phyloP scores from a whole-genome alignment of 345 rosid species.

The Hibiscus trionum region DNA sequence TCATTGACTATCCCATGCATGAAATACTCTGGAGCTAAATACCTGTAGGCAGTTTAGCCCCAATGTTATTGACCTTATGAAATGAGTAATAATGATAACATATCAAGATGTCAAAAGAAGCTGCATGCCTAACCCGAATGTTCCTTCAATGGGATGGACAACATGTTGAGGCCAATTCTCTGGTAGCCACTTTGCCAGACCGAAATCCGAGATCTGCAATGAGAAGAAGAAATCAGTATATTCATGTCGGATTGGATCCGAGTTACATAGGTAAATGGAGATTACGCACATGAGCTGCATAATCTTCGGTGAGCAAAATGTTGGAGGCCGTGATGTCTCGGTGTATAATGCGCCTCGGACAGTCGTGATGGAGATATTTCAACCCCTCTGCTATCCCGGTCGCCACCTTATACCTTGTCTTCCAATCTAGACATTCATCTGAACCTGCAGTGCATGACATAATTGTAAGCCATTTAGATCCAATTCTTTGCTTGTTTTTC shows the following conservation, averaged over 20 bases:
- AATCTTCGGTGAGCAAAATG: slow-evolving; percentile 64
- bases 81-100: not conserved
- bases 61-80: no score
- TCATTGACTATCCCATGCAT: slow-evolving; percentile 89
- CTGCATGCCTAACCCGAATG: slow-evolving; percentile 61
- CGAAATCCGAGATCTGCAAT: slow-evolving; percentile 64
- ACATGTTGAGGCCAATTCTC: slow-evolving; percentile 80
- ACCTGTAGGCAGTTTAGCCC: slow-evolving; percentile 29
- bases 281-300: slow-evolving; percentile 57
- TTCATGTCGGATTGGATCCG: not conserved
- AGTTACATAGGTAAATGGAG: not conserved
- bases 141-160: slow-evolving; percentile 86
- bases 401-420: slow-evolving; percentile 61
- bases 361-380: slow-evolving; percentile 72
- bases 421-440: slow-evolving; percentile 52
- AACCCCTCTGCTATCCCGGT: slow-evolving; percentile 78
- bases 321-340: slow-evolving; percentile 95
- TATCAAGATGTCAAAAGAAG: not conserved
- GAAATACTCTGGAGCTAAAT: slow-evolving; percentile 90
- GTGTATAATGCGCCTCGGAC: slow-evolving; percentile 82
- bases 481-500: not conserved
- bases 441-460: slow-evolving; percentile 39
- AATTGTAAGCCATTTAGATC: not conserved
- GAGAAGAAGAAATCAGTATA: not conserved
- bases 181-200: slow-evolving; percentile 96